Base-by-base conservation (phyloP, 192 early-diverging fungal genomes). In the Jimgerdemannia flammicorona region DNA sequence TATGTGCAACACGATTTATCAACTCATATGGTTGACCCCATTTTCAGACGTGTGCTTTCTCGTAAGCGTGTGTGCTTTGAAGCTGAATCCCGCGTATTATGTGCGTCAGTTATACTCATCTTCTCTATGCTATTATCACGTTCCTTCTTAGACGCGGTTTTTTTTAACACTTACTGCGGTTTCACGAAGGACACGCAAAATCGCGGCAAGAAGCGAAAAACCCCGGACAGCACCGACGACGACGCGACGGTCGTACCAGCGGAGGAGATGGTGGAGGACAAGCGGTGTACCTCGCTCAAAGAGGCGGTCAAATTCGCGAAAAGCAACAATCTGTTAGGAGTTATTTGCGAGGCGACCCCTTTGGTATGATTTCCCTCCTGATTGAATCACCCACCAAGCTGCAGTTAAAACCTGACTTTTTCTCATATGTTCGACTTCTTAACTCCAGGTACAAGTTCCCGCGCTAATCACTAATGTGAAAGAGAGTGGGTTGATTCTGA, bases 301-400 rank as follows among this genome's bases (percentile, higher is more conserved):
- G 96, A 97, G 76, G 94, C 97, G 0, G 92, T 99, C 68, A 90
- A 93, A 44, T 99, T 99, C 84, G 93, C 96, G 0, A 95, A 95
- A 72, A 86, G 88, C 66, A 95, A 93, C 82, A 95, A 99, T 81
- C 79, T 99, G 41, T 86, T 99, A 4, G 98, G 98, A 9, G 80
- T 99, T 20, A 90, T 99, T 71, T 98, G 94, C 75, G 92, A 94
- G 63, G 93, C 96, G 17, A 91, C 90, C 66, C 94, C 95, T 71
- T 83, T 98, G 84, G 95, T 96, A 87, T 78, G 84, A 79, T 29
- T 29, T 29, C 29, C 0, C 29, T 29, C 29, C 29, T 29, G 29
- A 29, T 29, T 29, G 29, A 29, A 29, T 29, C 29, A 59, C 6
- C 14, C 2, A 59, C 6, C 49, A 14, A 59, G 49, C 14, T 59